phyloP scores from a whole-genome alignment of 208 protist genomes.

The Acanthamoeba sp. region DNA sequence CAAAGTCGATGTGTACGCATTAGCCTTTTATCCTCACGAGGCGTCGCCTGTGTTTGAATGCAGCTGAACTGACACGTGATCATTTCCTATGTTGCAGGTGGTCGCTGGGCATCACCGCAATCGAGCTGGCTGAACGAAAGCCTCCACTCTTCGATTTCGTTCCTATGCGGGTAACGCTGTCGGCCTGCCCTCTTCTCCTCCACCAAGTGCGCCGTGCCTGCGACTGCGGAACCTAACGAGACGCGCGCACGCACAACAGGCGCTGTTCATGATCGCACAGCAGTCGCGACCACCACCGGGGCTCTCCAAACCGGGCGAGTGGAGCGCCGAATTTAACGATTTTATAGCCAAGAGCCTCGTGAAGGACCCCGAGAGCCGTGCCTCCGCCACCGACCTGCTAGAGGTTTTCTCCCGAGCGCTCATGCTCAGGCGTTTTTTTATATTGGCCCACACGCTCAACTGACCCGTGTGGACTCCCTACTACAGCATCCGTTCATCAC shows the following conservation, averaged over 20 bases:
- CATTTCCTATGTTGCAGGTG: too few relatives aligned
- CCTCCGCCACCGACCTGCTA: conserved; percentile 3
- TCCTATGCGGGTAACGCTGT: not conserved
- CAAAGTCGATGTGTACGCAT: conserved; percentile 13
- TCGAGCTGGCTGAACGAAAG: conserved; percentile 39
- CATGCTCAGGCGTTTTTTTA: not conserved
- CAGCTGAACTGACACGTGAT: too few relatives aligned
- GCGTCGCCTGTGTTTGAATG: too few relatives aligned
- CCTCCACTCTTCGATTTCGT: conserved; percentile 54
- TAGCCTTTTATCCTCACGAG: not conserved
- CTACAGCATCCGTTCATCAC: not conserved
- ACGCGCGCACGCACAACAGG: not conserved
- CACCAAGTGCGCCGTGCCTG: too few relatives aligned
- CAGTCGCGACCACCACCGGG: conserved; percentile 19
- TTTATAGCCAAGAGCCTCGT: conserved; percentile 54
- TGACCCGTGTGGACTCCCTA: too few relatives aligned
- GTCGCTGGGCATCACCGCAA: conserved; percentile 54
- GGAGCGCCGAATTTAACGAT: conserved; percentile 36
- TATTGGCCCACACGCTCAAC: too few relatives aligned
- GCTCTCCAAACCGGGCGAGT: conserved; percentile 16
- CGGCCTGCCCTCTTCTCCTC: not conserved
- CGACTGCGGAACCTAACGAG: too few relatives aligned
- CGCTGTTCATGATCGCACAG: conserved; percentile 60
- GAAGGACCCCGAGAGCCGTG: conserved; percentile 17
- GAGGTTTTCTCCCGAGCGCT: not conserved